A percentile compares a stretch with the other conserved stretches of the same genome.
Conservation (phyloP, 495 filamentous ascomycete genomes). For the Neurospora sp. region DNA sequence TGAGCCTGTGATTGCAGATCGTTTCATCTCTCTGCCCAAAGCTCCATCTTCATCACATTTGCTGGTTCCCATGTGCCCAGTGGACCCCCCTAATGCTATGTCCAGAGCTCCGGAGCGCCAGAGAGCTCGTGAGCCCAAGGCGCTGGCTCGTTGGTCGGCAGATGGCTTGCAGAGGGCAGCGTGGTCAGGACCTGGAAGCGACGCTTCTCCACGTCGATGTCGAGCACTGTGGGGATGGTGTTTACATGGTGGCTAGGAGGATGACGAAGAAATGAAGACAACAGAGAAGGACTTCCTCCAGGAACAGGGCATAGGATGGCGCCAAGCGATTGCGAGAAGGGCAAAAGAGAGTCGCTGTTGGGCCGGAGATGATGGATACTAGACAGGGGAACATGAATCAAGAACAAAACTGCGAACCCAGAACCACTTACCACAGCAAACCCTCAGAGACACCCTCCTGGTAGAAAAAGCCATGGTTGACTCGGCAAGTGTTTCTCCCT, state of each 20-base stretch:
- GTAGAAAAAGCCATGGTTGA: not conserved
- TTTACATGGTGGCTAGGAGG: not conserved
- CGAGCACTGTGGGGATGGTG: not conserved
- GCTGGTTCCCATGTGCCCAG: not conserved
- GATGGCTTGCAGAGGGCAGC: not conserved
- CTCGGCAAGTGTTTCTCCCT: not conserved
- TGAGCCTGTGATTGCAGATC: not conserved
- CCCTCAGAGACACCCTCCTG: not conserved
- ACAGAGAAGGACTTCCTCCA: not conserved
- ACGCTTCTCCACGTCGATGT: not conserved
- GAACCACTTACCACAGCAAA: not conserved
- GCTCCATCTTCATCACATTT: not conserved
- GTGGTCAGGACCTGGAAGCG: not conserved
- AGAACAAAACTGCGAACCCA: not conserved
- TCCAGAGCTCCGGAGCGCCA: not conserved
- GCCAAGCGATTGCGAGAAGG: not conserved
- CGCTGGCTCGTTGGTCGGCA: not conserved
- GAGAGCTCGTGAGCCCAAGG: not conserved
- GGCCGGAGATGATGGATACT: not conserved
- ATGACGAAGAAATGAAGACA: not conserved
- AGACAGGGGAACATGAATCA: not conserved
- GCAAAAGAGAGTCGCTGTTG: not conserved
- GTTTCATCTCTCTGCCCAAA: not conserved
- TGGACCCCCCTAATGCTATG: not conserved
- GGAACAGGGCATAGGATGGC: not conserved